Evolutionary conservation across 1,284 basidiomycete species (phyloP), one percentile per base, ranked within the genome.

Genomic region (Meripilus lineatus): DNA sequence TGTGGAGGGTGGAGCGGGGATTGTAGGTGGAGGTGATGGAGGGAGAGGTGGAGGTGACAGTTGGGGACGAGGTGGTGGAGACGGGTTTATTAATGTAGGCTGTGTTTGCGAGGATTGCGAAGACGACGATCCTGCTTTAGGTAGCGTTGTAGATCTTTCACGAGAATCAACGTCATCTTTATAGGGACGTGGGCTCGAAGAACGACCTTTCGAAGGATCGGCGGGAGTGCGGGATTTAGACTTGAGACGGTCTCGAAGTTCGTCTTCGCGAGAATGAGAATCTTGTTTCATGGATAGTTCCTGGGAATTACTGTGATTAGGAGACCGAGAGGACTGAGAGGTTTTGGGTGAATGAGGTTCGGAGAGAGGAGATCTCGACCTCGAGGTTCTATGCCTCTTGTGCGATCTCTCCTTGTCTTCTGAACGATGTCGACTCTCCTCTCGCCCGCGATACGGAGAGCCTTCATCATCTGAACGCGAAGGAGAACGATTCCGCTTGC

Each of bases 51-150:
- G 28, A 10, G 28, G 28, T 10, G 28, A 30, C 8, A n/a, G 10
- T 30, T 25, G 18, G 15, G 17, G 38, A 25, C 23, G 38, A 21
- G 37, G 37, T 17, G 38, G 38, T 17, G 38, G 38, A 30, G 38
- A 35, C 17, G 34, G 15, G 28, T n/a, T n/a, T n/a, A n/a, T n/a
- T n/a, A n/a, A n/a, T n/a, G n/a, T n/a, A n/a, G n/a, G n/a, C n/a
- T n/a, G n/a, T n/a, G n/a, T n/a, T n/a, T n/a, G n/a, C 28, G 28
- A n/a, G 8, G 34, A 17, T 35, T 35, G 11, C 18, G 34, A 17
- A 35, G 34, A 35, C 34, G 8, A 8, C 8, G 8, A n/a, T 30
- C 28, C 10, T 8, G 28, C 8, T 30, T 8, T 10, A n/a, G 28
- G 28, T 10, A 30, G 28, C 10, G 28, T 30, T 30, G 28, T n/a